These are phyloP conservation scores for Rhododendron simsii DNA, from an alignment of 148 eudicot species.

Conservation along the genomic window DNA sequence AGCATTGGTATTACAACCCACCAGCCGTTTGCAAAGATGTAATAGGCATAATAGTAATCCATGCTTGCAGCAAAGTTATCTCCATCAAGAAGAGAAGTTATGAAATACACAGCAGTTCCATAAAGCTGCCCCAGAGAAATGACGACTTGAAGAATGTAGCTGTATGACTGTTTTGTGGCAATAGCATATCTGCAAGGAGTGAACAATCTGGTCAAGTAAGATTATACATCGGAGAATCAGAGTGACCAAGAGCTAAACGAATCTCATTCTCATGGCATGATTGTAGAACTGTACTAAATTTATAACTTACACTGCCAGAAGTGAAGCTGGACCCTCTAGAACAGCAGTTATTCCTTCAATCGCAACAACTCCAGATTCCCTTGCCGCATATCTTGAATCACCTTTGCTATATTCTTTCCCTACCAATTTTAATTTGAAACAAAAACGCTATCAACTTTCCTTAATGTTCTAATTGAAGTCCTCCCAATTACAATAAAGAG, in stretches of 20 bases:
- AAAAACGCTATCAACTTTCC: background rate
- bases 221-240: background rate
- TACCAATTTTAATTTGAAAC: conserved; percentile 13
- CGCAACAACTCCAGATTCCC: conserved; percentile 66
- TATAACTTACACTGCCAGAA: conserved; percentile 72
- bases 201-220: background rate
- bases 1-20: conserved; percentile 74
- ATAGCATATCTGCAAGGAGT: conserved; percentile 73
- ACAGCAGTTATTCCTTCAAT: conserved; percentile 83
- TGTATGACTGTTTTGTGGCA: conserved; percentile 65
- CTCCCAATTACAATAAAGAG: background rate
- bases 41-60: conserved; percentile 66
- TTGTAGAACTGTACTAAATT: background rate
- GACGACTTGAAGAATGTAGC: conserved; percentile 66
- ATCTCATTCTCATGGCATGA: background rate
- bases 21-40: conserved; percentile 51
- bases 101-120: conserved; percentile 70
- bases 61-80: conserved; percentile 56
- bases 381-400: conserved; percentile 81
- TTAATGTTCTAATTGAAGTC: background rate
- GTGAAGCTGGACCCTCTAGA: conserved; percentile 77
- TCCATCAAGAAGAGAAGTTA: conserved; percentile 72
- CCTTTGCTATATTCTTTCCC: conserved; percentile 99
- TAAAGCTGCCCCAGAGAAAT: conserved; percentile 84
- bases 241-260: background rate